Base-by-base conservation (phyloP, 805 yeast species). In the Yarrowia divulgata region DNA sequence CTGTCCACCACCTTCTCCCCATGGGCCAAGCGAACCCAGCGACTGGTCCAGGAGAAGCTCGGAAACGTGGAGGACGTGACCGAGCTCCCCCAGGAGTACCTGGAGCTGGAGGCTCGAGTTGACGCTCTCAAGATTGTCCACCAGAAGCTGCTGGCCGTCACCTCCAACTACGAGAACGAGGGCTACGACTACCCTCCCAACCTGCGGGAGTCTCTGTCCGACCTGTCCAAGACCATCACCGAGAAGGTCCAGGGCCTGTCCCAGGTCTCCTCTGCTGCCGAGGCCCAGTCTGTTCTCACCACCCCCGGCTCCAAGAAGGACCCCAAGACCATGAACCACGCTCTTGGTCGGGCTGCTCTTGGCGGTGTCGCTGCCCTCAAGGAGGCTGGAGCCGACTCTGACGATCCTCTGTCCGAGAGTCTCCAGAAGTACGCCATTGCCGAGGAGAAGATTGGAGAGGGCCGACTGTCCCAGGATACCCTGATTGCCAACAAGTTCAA, bases 291-390 rank as follows among this genome's bases (percentile, higher is more conserved):
- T 14, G 90, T 91, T 14, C 80, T 90, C 49, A 81, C 85, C 68
- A 80, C 82, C 34, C 79, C 87, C 76, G 81, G 84, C 74, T 83
- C 87, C 55, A 77, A 79, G 70, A 73, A 77, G 55, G 83, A 85
- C 70, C 97, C 96, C 74, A 90, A 90, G 82, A 91, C 97, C 16
- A 82, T 91, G 75, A 88, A 89, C 78, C 94, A 90, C 77, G 96
- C 97, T 8, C 81, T 91, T 70, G 85, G 91, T 57, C 85, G 94
- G 70, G 93, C 94, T 49, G 85, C 94, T 10, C 85, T 88, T 71
- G 84, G 83, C 16, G 81, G 87, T 10, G 72, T 72, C 58, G 69
- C 69, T 71, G 71, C 71, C 62, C 77, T 80, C 42, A 40, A 42
- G 43, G 70, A 71, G 23, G 68, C 72, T 32, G 82, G 82, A 60